Evolutionary conservation across 129 eudicot species (phyloP).

Genomic region (Saussurea involucrata): DNA sequence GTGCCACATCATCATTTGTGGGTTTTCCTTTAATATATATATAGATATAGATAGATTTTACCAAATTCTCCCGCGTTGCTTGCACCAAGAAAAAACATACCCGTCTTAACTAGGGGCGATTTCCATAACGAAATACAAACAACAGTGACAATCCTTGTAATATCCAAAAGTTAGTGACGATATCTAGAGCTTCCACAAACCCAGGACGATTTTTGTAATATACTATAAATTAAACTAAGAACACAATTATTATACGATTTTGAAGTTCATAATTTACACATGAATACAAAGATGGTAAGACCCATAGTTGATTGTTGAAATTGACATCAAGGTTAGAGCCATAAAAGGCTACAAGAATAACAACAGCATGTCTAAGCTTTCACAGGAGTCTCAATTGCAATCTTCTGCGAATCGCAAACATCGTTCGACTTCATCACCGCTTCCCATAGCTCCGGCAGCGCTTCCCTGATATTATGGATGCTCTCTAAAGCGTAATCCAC

Average conservation of each 20-base stretch:
- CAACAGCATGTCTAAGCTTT: slow-evolving; percentile 40
- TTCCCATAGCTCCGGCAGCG: slow-evolving; percentile 83
- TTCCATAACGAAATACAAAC: too few relatives aligned
- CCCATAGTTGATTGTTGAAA: not conserved
- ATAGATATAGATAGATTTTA: too few relatives aligned
- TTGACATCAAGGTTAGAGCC: not conserved
- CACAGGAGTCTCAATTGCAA: slow-evolving; percentile 62
- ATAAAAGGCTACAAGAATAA: not conserved
- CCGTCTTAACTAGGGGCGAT: too few relatives aligned
- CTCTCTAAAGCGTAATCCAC: slow-evolving; percentile 89
- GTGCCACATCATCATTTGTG: too few relatives aligned
- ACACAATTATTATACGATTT: not conserved
- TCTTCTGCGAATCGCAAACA: slow-evolving; percentile 35
- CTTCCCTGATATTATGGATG: slow-evolving; percentile 84
- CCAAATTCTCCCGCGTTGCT: too few relatives aligned
- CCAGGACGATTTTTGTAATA: not conserved
- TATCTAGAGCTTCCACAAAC: not conserved
- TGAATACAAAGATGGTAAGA: not conserved
- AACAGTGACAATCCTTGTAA: too few relatives aligned
- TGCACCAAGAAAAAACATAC: too few relatives aligned
- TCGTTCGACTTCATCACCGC: slow-evolving; percentile 30
- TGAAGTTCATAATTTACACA: slow-evolving; percentile 6
- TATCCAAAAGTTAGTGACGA: too few relatives aligned
- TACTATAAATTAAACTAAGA: not conserved
- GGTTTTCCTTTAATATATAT: too few relatives aligned